phyloP scores from a whole-genome alignment of 495 filamentous ascomycete species.

The Neurospora sp. region DNA sequence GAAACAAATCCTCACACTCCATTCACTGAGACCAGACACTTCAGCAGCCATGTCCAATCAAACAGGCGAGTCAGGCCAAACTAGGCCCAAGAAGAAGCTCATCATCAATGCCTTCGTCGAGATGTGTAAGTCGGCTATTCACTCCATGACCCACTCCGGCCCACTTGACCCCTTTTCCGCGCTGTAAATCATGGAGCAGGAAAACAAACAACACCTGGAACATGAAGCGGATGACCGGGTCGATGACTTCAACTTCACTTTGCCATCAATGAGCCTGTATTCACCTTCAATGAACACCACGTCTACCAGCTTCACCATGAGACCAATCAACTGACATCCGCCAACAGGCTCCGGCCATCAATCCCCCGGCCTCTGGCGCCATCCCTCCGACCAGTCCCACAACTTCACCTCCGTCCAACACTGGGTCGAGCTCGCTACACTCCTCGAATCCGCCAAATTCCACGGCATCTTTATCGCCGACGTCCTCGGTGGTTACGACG shows the following conservation, averaged over 20 bases:
- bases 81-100: conserved; percentile 42
- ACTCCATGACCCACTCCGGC: not conserved
- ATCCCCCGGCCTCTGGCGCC: conserved; percentile 52
- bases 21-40: not conserved
- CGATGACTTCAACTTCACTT: conserved; percentile 1
- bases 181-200: not conserved
- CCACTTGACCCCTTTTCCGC: not conserved
- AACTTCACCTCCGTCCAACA: conserved; percentile 44
- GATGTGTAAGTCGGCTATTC: conserved; percentile 27
- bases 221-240: not conserved
- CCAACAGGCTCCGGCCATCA: conserved; percentile 47
- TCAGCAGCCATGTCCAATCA: not conserved
- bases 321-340: not conserved
- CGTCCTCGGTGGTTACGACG: conserved; percentile 50
- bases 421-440: conserved; percentile 47
- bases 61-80: not conserved
- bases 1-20: not conserved
- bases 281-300: not conserved
- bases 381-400: conserved; percentile 42
- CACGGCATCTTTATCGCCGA: conserved; percentile 56
- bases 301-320: not conserved
- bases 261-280: not conserved
- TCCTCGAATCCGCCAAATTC: conserved; percentile 48
- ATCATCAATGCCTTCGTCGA: conserved; percentile 58
- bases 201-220: not conserved